Conservation (phyloP, 495 filamentous ascomycete genomes). For the Trypethelium eluteriae region DNA sequence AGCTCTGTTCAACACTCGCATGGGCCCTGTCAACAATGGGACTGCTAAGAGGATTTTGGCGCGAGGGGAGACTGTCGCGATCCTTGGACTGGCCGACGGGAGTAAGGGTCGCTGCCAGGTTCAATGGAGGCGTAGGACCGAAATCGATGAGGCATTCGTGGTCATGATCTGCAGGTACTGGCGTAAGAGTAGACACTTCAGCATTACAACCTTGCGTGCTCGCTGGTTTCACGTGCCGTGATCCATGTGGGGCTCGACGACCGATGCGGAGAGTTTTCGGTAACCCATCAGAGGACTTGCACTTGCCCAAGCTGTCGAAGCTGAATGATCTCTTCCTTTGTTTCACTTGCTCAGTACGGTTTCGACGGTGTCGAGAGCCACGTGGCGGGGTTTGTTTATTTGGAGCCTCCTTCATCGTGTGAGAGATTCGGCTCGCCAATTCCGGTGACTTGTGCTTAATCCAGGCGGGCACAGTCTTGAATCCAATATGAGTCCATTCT, state of each 20-base stretch:
- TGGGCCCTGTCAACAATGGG: not conserved
- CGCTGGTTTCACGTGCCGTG: no score
- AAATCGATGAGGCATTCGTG: not conserved
- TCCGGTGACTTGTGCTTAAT: constrained; percentile 39
- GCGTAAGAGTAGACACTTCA: not conserved
- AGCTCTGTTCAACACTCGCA: not conserved
- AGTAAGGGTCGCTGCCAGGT: not conserved
- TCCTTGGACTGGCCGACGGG: not conserved
- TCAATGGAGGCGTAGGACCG: not conserved
- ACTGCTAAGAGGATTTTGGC: not conserved
- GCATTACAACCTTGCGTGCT: not conserved
- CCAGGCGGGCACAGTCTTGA: constrained; percentile 50
- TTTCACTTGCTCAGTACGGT: not conserved
- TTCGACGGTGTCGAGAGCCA: not conserved
- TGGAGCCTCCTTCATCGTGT: not conserved
- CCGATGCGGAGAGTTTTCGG: not conserved
- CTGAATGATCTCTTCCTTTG: not conserved
- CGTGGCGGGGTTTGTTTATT: not conserved
- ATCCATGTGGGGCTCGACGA: not conserved
- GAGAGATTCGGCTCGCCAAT: not conserved
- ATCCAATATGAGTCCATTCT: constrained; percentile 56
- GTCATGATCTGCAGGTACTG: not conserved
- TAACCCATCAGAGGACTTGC: not conserved
- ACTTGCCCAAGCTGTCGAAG: not conserved
- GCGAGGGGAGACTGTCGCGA: not conserved